Evolutionary conservation across 768 basidiomycete species (phyloP).

Genomic region (Crassisporium funariophilum): DNA sequence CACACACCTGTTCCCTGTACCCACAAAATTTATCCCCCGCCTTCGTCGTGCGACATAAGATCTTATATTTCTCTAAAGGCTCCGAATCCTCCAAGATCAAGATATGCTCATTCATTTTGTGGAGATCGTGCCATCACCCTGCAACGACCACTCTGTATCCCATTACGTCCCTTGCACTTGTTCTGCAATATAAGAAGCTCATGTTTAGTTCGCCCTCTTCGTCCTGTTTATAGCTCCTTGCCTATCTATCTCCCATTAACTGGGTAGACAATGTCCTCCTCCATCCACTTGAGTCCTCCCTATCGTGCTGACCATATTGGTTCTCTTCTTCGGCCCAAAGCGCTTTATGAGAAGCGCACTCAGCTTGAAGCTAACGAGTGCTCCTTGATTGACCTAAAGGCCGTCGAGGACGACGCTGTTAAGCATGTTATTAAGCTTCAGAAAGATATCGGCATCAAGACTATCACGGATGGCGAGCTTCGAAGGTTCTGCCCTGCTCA

Average conservation of each 20-base stretch:
- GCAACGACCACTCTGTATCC: not conserved
- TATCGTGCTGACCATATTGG: slow-evolving; percentile 63
- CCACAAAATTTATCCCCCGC: no score
- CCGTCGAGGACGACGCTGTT: slow-evolving; percentile 56
- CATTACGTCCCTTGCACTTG: slow-evolving; percentile 22
- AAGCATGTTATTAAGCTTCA: slow-evolving; percentile 55
- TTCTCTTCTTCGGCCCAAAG: slow-evolving; percentile 55
- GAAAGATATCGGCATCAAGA: slow-evolving; percentile 54
- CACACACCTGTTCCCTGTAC: no score
- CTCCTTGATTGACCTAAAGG: slow-evolving; percentile 44
- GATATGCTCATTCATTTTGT: no score
- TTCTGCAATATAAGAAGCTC: slow-evolving; percentile 30
- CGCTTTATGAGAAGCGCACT: slow-evolving; percentile 50
- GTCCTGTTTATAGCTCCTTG: slow-evolving; percentile 8
- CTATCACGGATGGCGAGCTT: slow-evolving; percentile 66
- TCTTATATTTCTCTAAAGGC: no score
- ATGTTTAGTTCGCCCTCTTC: slow-evolving; percentile 15
- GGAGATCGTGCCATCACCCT: no score
- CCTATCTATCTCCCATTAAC: slow-evolving; percentile 10
- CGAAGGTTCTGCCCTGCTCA: slow-evolving; percentile 30
- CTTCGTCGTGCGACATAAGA: no score
- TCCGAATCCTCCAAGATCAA: no score
- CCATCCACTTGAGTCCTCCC: slow-evolving; percentile 37
- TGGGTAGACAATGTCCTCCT: slow-evolving; percentile 17
- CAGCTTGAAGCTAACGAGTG: slow-evolving; percentile 44